Conservation (phyloP, 805 yeast species). For the Candida sakaeoensis region DNA sequence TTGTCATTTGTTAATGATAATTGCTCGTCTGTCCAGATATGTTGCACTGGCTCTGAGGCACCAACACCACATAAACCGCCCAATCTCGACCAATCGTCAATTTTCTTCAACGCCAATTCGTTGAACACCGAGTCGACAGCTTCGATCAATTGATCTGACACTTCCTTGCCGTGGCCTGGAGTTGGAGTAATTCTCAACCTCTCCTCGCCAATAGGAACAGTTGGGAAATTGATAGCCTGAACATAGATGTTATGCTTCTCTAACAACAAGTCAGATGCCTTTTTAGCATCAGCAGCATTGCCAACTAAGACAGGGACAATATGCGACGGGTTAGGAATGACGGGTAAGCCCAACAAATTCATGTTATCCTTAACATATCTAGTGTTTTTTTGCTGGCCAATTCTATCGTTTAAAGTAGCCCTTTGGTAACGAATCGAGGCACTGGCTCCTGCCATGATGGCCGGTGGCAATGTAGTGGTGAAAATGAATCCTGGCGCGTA, state of each 20-base stretch:
- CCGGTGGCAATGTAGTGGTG: constrained; percentile 96
- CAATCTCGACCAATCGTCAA: constrained; percentile 65
- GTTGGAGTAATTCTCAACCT: constrained; percentile 98
- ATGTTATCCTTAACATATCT: constrained; percentile 77
- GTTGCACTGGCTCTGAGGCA: constrained; percentile 43
- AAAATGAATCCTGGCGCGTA: constrained; percentile 97
- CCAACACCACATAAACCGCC: constrained; percentile 97
- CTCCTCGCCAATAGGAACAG: constrained; percentile 94
- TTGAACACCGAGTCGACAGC: constrained; percentile 81
- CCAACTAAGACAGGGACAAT: constrained; percentile 95
- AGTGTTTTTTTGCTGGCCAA: constrained; percentile 80
- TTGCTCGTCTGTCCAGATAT: constrained; percentile 87
- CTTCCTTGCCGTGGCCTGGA: constrained; percentile 84
- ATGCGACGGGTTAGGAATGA: constrained; percentile 95
- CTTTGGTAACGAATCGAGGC: constrained; percentile 86
- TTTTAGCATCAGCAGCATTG: constrained; percentile 87
- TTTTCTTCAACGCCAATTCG: constrained; percentile 70
- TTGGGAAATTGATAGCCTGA: constrained; percentile 98
- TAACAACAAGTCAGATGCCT: constrained; percentile 85
- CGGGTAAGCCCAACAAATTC: constrained; percentile 77
- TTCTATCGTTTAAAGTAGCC: constrained; percentile 70
- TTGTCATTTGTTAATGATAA: constrained; percentile 58
- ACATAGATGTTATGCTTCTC: constrained; percentile 85
- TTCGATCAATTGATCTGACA: constrained; percentile 69
- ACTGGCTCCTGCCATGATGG: constrained; percentile 92